Base-by-base conservation (phyloP, 2,329 filamentous ascomycete genomes). In the Leptographium radiaticola region DNA sequence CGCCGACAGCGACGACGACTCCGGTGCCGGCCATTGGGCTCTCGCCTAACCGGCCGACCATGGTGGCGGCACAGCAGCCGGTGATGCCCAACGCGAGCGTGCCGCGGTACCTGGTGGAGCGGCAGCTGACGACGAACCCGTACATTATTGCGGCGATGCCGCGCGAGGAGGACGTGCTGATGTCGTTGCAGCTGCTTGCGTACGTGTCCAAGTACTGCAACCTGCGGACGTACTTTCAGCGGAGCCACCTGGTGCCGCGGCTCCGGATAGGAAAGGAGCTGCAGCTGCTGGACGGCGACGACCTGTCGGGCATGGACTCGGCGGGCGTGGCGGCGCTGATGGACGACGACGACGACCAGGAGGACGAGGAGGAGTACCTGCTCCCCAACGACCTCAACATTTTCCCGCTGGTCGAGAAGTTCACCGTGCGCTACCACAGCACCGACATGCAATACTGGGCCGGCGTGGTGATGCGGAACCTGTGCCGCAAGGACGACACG, bases 361-460 rank as follows among this genome's bases (percentile, higher is more conserved):
- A 86, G 47, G 80, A 86, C 48, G 81, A 89, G 55, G 86, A 91
- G 63, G 91, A 98, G 67, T 97, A 95, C 65, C 72, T 94, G 31
- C 77, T 95, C 9, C 87, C 90, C 15, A 91, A 97, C 64, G 89
- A 97, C 67, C 91, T 95, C 71, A 98, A 98, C 70, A 95, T 98
- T 60, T 98, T 98, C 70, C 93, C 93, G 2, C 75, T 98, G 39
- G 93, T 98, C 49, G 93, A 98, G 70, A 97, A 96, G 68, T 98
- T 97, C 67, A 98, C 93, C 6, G 88, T 96, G 34, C 83, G 93
- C 59, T 89, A 96, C 65, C 89, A 96, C 70, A 89, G 87, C 59
- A 87, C 89, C 56, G 90, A 96, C 66, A 98, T 98, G 93, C 91
- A 96, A 68, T 98, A 98, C 72, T 98, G 93, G 93, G 93, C 93